Evolutionary conservation across 2,329 filamentous ascomycete species (phyloP), one percentile per base, ranked within the genome.

Genomic region (Ceratocystis diversiconidia): DNA sequence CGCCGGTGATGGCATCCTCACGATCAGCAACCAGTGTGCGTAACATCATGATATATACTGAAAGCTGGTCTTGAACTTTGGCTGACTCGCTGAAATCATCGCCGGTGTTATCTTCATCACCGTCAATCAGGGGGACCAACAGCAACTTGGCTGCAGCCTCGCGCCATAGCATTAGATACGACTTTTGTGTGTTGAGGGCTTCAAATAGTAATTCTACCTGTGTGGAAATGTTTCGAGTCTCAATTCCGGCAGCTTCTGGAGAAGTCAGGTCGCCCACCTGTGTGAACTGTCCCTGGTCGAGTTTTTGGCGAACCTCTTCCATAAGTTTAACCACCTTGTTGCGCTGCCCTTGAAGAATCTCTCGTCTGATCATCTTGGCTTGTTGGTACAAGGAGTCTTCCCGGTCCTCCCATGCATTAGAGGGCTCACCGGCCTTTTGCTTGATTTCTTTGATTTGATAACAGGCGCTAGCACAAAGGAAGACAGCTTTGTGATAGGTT

Each of bases 31-130:
- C 82, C 61, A 87, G 80, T 0, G 88, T 84, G 67, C 90, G 82
- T 32, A 96, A 78, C 7, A 84, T 85, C 72, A 91, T 85, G 66
- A 95, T 87, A 71, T 95, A 95, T 5, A 89, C 89, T 74, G 92
- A 89, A 52, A 96, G 82, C 72, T 95, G 85, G 68, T 96, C 92
- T 75, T 97, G 92, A 59, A 87, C 82, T 73, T 89, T 89, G 0
- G 91, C 90, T 0, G 92, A 95, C 41, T 89, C 84, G 70, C 90
- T 88, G 69, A 96, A 94, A 73, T 97, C 94, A 67, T 96, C 87
- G 28, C 94, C 94, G 10, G 90, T 92, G 1, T 85, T 82, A 66
- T 95, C 90, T 8, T 81, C 84, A 50, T 95, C 90, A 71, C 94
- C 85, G 70, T 97, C 94, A 19, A 97, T 84, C 1, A 97, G 79